Conservation (phyloP, 805 yeast genomes). For the Cyberlindnera mississippiensis region DNA sequence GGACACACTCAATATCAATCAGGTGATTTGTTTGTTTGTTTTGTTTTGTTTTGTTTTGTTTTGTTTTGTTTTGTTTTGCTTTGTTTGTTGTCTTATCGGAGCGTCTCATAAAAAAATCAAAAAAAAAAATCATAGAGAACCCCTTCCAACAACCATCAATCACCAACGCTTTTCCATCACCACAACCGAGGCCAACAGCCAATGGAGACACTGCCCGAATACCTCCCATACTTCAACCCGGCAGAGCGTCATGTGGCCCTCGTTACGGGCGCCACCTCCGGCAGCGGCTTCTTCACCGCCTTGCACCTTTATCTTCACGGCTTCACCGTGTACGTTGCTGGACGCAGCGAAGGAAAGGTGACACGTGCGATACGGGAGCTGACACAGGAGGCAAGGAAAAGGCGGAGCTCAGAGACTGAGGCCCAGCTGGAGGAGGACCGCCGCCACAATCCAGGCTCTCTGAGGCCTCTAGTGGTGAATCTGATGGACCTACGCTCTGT, state of each 20-base stretch:
- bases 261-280: slow-evolving; percentile 79
- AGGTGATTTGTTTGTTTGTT: too few species aligned
- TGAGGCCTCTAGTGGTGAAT: slow-evolving; percentile 53
- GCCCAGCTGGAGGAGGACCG: slow-evolving; percentile 16
- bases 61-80: too few species aligned
- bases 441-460: slow-evolving; percentile 46
- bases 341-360: slow-evolving; percentile 57
- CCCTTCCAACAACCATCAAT: too few species aligned
- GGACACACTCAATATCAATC: too few species aligned
- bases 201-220: slow-evolving; percentile 34
- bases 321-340: slow-evolving; percentile 67
- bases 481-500: slow-evolving; percentile 41
- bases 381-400: slow-evolving; percentile 44
- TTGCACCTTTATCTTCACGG: slow-evolving; percentile 79
- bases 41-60: too few species aligned
- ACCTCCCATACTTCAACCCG: slow-evolving; percentile 62
- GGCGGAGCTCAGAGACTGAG: slow-evolving; percentile 15
- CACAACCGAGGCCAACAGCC: too few species aligned
- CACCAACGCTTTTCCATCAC: too few species aligned
- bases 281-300: slow-evolving; percentile 75
- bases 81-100: too few species aligned
- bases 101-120: too few species aligned
- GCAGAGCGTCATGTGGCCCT: slow-evolving; percentile 58
- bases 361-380: slow-evolving; percentile 54
- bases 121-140: too few species aligned